Percentiles rank a stretch among this genome's conserved stretches.
Evolutionary conservation across 2,329 filamentous ascomycete genomes (phyloP).

Genomic region (Xylariaceae sp.): DNA sequence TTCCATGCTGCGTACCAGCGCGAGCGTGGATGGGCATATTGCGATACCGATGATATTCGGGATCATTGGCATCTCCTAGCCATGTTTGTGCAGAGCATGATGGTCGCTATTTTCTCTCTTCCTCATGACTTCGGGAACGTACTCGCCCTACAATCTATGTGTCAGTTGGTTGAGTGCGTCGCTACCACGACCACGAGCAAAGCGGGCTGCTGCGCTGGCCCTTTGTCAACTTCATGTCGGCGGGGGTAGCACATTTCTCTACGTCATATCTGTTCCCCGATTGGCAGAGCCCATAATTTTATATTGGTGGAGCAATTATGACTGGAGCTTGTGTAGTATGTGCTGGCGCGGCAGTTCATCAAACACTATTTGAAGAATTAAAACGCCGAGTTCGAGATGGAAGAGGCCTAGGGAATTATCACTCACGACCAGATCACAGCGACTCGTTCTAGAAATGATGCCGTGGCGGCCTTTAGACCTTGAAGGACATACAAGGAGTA

Average conservation of each 20-base stretch:
- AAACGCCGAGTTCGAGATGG: constrained; percentile 19
- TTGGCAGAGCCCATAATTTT: constrained; percentile 28
- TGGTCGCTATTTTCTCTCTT: background rate
- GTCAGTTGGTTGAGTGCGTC: background rate
- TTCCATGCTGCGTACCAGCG: background rate
- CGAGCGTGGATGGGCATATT: background rate
- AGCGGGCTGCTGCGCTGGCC: background rate
- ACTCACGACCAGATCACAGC: background rate
- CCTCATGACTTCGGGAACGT: background rate
- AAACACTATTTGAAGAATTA: constrained; percentile 26
- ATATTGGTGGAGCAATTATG: constrained; percentile 28
- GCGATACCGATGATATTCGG: background rate
- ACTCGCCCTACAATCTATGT: background rate
- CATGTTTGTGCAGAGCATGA: no score
- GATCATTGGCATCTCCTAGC: background rate
- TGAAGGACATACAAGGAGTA: no score
- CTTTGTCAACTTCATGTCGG: constrained; percentile 1
- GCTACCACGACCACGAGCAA: background rate
- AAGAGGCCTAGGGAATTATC: constrained; percentile 1
- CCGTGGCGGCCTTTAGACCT: background rate
- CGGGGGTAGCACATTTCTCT: constrained; percentile 25
- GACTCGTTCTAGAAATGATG: background rate
- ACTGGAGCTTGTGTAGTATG: constrained; percentile 23
- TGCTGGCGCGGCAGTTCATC: constrained; percentile 22
- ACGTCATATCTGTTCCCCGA: constrained; percentile 31